phyloP scores from a whole-genome alignment of 1,284 basidiomycete species.

The Stygiomarasmius scandens region DNA sequence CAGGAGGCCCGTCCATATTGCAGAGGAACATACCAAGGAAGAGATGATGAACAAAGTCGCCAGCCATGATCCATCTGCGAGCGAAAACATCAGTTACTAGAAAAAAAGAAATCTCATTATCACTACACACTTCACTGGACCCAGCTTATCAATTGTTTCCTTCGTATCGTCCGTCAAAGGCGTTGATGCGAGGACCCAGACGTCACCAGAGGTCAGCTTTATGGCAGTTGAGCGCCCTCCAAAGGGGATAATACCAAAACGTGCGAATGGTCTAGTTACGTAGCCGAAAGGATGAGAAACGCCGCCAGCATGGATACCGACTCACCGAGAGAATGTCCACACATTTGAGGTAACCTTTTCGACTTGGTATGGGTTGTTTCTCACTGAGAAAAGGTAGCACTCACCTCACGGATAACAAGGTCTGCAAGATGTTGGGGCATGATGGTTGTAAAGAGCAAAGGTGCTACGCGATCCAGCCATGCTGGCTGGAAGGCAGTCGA shows the following conservation, averaged over 20 bases:
- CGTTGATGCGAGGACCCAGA: slow-evolving; percentile 84
- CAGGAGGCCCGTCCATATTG: too few relatives aligned
- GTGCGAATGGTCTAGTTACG: slow-evolving; percentile 60
- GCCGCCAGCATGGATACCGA: background rate
- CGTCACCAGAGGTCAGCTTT: slow-evolving; percentile 57
- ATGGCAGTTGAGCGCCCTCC: slow-evolving; percentile 75
- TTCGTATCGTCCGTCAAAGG: slow-evolving; percentile 77
- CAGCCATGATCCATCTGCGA: slow-evolving; percentile 65
- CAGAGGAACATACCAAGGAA: slow-evolving; percentile 56
- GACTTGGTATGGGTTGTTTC: background rate
- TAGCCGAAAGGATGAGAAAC: background rate
- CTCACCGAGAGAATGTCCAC: slow-evolving; percentile 15
- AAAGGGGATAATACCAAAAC: slow-evolving; percentile 56
- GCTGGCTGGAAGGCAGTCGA: too few relatives aligned
- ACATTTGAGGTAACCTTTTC: slow-evolving; percentile 15
- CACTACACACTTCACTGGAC: slow-evolving; percentile 68
- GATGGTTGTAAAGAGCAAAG: too few relatives aligned
- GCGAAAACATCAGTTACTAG: background rate
- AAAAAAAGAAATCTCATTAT: slow-evolving; percentile 1
- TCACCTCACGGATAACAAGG: slow-evolving; percentile 20
- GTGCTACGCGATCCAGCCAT: too few relatives aligned
- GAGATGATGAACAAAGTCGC: slow-evolving; percentile 68
- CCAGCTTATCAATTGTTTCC: slow-evolving; percentile 70
- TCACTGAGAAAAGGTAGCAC: background rate
- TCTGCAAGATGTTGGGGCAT: slow-evolving; percentile 5